phyloP scores from a whole-genome alignment of 495 filamentous ascomycete species.

The Podospora anserina region DNA sequence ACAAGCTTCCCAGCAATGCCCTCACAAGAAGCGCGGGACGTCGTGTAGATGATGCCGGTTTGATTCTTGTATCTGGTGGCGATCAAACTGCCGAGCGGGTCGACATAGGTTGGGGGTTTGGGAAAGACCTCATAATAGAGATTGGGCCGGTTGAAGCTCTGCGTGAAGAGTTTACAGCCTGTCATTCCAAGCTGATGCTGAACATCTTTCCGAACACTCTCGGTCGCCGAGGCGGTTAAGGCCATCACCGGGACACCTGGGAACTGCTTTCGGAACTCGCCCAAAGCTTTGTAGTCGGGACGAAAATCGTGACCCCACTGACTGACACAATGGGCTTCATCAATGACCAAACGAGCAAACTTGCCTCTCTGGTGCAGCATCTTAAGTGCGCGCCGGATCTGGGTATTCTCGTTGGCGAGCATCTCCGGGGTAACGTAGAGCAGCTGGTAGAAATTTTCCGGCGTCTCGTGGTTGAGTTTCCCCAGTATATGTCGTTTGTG shows the following conservation, averaged over 20 bases:
- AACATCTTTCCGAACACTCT: constrained; percentile 86
- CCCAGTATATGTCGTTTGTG: constrained; percentile 59
- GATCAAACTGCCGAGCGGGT: constrained; percentile 71
- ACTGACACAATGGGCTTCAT: constrained; percentile 97
- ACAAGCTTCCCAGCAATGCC: constrained; percentile 66
- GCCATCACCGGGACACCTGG: constrained; percentile 86
- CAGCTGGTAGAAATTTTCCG: constrained; percentile 70
- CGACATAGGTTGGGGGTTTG: constrained; percentile 53
- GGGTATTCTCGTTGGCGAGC: constrained; percentile 68
- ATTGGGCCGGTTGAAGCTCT: constrained; percentile 94
- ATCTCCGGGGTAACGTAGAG: constrained; percentile 97
- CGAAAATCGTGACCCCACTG: constrained; percentile 99
- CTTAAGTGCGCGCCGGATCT: constrained; percentile 58
- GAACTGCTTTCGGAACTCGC: constrained; percentile 63
- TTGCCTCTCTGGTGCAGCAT: constrained; percentile 60
- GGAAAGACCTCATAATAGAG: constrained; percentile 76
- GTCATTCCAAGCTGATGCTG: constrained; percentile 81
- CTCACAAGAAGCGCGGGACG: constrained; percentile 82
- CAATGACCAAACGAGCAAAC: constrained; percentile 89
- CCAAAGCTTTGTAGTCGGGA: constrained; percentile 88
- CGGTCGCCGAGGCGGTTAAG: constrained; percentile 89
- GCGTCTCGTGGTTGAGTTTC: constrained; percentile 54
- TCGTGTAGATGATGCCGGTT: constrained; percentile 91
- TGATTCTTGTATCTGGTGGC: constrained; percentile 60
- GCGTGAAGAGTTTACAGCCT: constrained; percentile 69